These are phyloP conservation scores for Talaromyces stipitatus DNA, from an alignment of 495 filamentous ascomycete genomes.

Conservation along the genomic window DNA sequence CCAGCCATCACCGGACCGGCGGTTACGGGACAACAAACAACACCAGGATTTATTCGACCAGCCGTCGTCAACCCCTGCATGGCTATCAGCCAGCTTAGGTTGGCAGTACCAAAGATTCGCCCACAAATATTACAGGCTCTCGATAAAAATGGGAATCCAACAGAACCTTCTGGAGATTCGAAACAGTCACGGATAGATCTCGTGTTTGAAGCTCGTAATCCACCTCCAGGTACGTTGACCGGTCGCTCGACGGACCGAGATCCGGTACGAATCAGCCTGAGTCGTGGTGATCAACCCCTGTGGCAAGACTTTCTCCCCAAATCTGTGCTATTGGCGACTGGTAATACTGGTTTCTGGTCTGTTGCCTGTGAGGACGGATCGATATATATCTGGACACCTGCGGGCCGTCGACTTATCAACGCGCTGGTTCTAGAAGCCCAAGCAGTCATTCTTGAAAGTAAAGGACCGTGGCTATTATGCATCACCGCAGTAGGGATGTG, in stretches of 20 bases:
- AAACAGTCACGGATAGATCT: slow-evolving; percentile 53
- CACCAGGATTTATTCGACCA: slow-evolving; percentile 80
- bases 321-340: slow-evolving; percentile 76
- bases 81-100: slow-evolving; percentile 71
- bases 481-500: slow-evolving; percentile 84
- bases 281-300: slow-evolving; percentile 70
- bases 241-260: slow-evolving; percentile 57
- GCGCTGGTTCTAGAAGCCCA: slow-evolving; percentile 84
- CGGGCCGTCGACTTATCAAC: slow-evolving; percentile 78
- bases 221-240: slow-evolving; percentile 48
- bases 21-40: slow-evolving; percentile 54
- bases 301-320: slow-evolving; percentile 93
- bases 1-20: slow-evolving; percentile 50
- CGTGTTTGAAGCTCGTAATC: slow-evolving; percentile 69
- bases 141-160: slow-evolving; percentile 36
- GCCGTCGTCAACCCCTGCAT: slow-evolving; percentile 77
- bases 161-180: slow-evolving; percentile 48
- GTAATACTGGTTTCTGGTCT: slow-evolving; percentile 85
- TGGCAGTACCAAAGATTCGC: slow-evolving; percentile 85
- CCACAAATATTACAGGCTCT: slow-evolving; percentile 60
- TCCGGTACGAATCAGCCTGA: slow-evolving; percentile 72
- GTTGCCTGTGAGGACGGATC: slow-evolving; percentile 90
- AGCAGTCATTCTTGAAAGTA: slow-evolving; percentile 84
- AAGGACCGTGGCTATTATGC: slow-evolving; percentile 81
- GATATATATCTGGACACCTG: slow-evolving; percentile 90